phyloP scores from a whole-genome alignment of 306 rosid species.

The Lablab purpureus region DNA sequence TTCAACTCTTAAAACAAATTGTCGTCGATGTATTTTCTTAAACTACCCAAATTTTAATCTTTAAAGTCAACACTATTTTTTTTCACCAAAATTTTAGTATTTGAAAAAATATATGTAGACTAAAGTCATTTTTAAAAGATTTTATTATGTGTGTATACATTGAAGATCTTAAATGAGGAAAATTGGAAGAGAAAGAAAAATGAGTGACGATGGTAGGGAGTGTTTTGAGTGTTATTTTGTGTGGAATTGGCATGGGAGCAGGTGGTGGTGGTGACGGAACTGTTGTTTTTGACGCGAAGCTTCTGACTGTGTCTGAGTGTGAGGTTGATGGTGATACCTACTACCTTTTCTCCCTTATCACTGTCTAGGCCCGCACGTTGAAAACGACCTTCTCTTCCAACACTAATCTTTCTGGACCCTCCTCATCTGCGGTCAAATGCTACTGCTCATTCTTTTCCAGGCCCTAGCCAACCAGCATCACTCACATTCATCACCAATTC shows the following conservation, averaged over 20 bases:
- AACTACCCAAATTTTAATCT: no score
- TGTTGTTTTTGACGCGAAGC: not conserved
- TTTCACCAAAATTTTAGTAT: no score
- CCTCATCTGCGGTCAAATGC: conserved; percentile 21
- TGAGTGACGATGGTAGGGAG: not conserved
- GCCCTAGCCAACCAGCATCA: not conserved
- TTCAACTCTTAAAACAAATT: no score
- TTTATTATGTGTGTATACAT: not conserved
- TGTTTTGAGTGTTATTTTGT: not conserved
- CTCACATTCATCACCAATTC: not conserved
- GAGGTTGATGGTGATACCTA: not conserved
- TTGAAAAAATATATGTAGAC: no score
- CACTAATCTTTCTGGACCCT: not conserved
- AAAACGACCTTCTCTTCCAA: conserved; percentile 8
- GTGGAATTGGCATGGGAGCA: conserved; percentile 36
- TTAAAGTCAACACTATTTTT: no score
- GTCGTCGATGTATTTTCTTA: no score
- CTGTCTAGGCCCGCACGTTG: not conserved
- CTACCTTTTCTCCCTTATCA: not conserved
- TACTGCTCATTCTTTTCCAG: conserved; percentile 1
- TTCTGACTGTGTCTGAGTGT: not conserved
- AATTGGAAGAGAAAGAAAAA: not conserved
- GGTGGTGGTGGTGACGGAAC: conserved; percentile 50
- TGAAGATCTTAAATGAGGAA: not conserved
- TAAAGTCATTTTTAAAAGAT: no score